Conservation (phyloP, 2,329 filamentous ascomycete species). For the Fusarium abutilonis region DNA sequence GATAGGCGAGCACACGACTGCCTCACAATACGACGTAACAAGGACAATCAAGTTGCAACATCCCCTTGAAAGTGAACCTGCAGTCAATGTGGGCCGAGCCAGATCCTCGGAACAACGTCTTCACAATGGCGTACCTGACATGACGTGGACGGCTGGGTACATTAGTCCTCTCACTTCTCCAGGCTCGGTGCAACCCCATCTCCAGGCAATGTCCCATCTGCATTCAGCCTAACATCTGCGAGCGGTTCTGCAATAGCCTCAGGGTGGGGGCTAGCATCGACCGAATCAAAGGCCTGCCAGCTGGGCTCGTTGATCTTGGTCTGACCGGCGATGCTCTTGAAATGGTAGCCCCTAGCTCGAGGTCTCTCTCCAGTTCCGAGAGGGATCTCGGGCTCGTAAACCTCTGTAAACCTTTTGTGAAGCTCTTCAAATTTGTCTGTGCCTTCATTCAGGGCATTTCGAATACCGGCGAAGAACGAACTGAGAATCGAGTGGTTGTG, state of each 20-base stretch:
- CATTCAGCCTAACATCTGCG: constrained; percentile 28
- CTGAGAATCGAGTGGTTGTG: constrained; percentile 84
- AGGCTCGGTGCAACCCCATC: constrained; percentile 60
- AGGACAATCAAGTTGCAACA: not conserved
- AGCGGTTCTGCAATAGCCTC: constrained; percentile 34
- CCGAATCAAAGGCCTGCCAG: constrained; percentile 66
- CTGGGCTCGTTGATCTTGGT: constrained; percentile 74
- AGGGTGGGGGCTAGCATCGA: constrained; percentile 26
- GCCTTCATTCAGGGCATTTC: constrained; percentile 69
- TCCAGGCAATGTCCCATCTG: constrained; percentile 60
- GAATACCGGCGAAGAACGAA: constrained; percentile 77
- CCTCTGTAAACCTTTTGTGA: constrained; percentile 54
- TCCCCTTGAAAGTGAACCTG: constrained; percentile 2
- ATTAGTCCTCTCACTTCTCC: constrained; percentile 56
- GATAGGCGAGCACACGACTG: not conserved
- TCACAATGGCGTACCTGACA: constrained; percentile 29
- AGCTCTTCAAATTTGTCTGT: constrained; percentile 67
- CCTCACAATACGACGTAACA: not conserved
- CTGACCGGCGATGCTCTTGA: constrained; percentile 73
- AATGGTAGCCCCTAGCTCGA: constrained; percentile 83
- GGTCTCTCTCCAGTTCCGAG: constrained; percentile 80
- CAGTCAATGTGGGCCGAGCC: constrained; percentile 28
- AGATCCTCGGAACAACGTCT: constrained; percentile 17
- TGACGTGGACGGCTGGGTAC: constrained; percentile 24
- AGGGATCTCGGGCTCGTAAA: constrained; percentile 78